A percentile compares a stretch with the other conserved stretches of the same genome.
phyloP scores from a whole-genome alignment of 2,329 filamentous ascomycete species.

The Orbilia oligospora region DNA sequence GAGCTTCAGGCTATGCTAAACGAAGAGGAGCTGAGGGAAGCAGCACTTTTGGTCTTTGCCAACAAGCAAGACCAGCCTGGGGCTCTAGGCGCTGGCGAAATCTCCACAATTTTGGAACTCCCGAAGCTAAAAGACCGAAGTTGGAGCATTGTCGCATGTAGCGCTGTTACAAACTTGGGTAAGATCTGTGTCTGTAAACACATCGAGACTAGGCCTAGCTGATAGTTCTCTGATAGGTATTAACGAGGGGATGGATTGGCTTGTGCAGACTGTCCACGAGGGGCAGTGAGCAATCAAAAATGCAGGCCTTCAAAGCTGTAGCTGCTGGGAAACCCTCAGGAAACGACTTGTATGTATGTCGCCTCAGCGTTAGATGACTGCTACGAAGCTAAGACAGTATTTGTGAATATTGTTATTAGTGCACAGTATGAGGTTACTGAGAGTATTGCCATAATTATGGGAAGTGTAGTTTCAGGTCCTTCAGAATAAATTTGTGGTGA shows the following conservation, averaged over 20 bases:
- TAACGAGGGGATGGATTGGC: conserved; percentile 98
- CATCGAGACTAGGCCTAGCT: not conserved
- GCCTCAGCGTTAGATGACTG: not conserved
- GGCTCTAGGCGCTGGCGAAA: conserved; percentile 95
- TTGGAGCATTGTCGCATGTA: conserved; percentile 99
- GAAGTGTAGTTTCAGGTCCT: not conserved
- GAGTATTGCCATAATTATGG: conserved; percentile 1
- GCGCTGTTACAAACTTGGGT: conserved; percentile 83
- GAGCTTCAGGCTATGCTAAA: conserved; percentile 95
- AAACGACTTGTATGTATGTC: not conserved
- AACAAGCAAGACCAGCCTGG: conserved; percentile 99
- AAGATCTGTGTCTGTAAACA: conserved; percentile 10
- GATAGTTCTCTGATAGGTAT: conserved; percentile 75
- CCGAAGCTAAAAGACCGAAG: conserved; percentile 95
- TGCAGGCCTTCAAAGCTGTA: not conserved
- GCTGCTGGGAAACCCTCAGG: not conserved
- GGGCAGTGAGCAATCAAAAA: conserved; percentile 3
- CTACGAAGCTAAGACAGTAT: not conserved
- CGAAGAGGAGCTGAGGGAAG: conserved; percentile 95
- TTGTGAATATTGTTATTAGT: not conserved
- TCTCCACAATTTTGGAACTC: conserved; percentile 90
- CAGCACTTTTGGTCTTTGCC: conserved; percentile 92
- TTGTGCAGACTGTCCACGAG: conserved; percentile 72
- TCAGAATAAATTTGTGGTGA: not conserved
- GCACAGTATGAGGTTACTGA: not conserved